These are phyloP conservation scores for Syzygium syzygioides DNA, from an alignment of 441 rosid species.

Conservation along the genomic window DNA sequence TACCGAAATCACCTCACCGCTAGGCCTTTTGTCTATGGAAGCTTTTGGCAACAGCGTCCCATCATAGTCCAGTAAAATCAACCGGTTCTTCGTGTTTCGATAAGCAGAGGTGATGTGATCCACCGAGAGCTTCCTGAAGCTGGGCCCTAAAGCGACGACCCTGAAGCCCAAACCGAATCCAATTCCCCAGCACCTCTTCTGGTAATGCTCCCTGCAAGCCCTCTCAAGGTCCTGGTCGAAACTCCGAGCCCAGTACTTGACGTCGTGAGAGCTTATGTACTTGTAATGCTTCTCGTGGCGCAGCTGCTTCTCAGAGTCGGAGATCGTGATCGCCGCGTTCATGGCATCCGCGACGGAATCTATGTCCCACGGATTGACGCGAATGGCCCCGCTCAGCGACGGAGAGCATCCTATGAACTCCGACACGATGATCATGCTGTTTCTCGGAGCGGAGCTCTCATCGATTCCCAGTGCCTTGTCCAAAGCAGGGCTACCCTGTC, in stretches of 20 bases:
- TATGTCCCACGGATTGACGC: conserved; percentile 81
- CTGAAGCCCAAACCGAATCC: conserved; percentile 72
- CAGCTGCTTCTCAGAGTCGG: conserved; percentile 48
- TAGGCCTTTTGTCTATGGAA: conserved; percentile 8
- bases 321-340: conserved; percentile 40
- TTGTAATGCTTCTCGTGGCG: conserved; percentile 84
- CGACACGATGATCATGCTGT: conserved; percentile 71
- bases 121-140: conserved; percentile 53
- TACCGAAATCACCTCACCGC: conserved; percentile 1
- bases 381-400: conserved; percentile 79
- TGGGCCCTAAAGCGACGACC: conserved; percentile 65
- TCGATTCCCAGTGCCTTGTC: conserved; percentile 43
- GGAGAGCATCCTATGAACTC: conserved; percentile 92
- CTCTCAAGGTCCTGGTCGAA: conserved; percentile 75
- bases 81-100: conserved; percentile 28
- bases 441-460: conserved; percentile 23
- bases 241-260: conserved; percentile 76
- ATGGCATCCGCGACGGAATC: conserved; percentile 57
- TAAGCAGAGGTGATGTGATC: conserved; percentile 55
- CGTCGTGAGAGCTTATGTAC: conserved; percentile 77
- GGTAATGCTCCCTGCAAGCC: conserved; percentile 63
- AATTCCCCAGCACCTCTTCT: conserved; percentile 66
- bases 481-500: conserved; percentile 63
- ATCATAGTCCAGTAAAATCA: conserved; percentile 11
- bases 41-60: conserved; percentile 2